A percentile compares a stretch with the other conserved stretches of the same genome.
phyloP scores from a whole-genome alignment of 2,329 filamentous ascomycete species.

The Aspergillus tubingensis region DNA sequence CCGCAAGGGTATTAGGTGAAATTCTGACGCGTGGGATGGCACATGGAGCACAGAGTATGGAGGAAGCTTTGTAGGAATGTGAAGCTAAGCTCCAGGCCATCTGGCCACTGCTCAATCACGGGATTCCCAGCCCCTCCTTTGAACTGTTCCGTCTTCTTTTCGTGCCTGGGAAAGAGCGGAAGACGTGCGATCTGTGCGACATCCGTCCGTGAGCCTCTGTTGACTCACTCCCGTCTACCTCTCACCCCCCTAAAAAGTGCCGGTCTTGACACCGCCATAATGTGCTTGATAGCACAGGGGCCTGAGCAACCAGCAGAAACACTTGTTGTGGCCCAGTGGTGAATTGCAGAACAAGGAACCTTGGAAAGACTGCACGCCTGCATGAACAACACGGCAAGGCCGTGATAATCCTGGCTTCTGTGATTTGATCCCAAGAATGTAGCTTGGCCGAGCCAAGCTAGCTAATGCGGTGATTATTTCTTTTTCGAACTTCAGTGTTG shows the following conservation, averaged over 20 bases:
- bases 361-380: neutral
- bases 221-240: neutral
- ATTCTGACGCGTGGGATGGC: neutral
- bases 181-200: slow-evolving; percentile 4
- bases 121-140: neutral
- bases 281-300: neutral
- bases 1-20: neutral
- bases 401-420: slow-evolving; percentile 2
- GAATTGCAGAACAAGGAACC: neutral
- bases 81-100: neutral
- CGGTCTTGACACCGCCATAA: slow-evolving; percentile 5
- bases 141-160: neutral
- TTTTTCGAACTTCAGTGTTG: slow-evolving; percentile 13
- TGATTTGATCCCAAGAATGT: slow-evolving; percentile 8
- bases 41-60: neutral
- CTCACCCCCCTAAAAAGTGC: neutral
- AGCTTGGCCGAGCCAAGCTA: slow-evolving; percentile 10
- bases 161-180: neutral
- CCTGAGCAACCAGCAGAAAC: neutral
- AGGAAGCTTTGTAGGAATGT: neutral
- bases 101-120: neutral
- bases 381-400: neutral
- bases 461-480: slow-evolving; percentile 11
- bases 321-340: neutral
- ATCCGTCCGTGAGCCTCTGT: neutral